Evolutionary conservation across 164 flowering plant genomes (phyloP), one percentile per base, ranked within the genome.

Genomic region (Hamamelis virginiana): DNA sequence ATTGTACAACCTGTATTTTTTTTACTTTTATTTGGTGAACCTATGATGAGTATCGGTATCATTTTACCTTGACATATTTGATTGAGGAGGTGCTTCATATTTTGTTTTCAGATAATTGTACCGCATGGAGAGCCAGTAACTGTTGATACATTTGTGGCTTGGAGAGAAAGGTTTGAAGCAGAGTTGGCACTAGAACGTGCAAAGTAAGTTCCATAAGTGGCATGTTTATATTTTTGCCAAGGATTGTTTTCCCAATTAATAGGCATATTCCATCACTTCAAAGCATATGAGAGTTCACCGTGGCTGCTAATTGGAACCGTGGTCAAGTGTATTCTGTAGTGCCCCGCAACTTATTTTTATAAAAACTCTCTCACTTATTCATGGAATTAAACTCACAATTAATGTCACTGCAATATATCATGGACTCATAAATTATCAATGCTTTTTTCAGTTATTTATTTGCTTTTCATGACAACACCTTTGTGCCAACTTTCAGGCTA

Each of bases 71-170:
- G n/a, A n/a, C 25, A 18, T 23, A 8, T 66, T n/a, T 50, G n/a
- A 61, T 41, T 52, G 67, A 41, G 43, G 23, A 60, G 44, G 16
- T 68, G 25, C 62, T 56, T 65, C 48, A 65, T 66, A 28, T 66
- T 48, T 64, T 50, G 38, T 48, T 67, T 72, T 43, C 80, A 96
- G 98, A 68, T 96, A 76, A 75, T 96, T 76, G 71, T 96, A 46
- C 98, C 99, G 50, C 99, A 96, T 85, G 99, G 99, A 75, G 98
- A 96, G 76, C 85, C 97, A 23, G 98, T 96, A 62, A 96, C 99
- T n/a, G 82, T 96, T 75, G 96, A 96, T 2, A 86, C 96, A 64
- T 96, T 96, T 83, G 63, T 89, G 77, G 94, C 97, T 67, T 96
- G 98, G 99, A 89, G 98, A 79, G 99, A 93, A 67, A 86, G 97